Base-by-base conservation (phyloP, 257 asterid species). In the Solanum virginianum region DNA sequence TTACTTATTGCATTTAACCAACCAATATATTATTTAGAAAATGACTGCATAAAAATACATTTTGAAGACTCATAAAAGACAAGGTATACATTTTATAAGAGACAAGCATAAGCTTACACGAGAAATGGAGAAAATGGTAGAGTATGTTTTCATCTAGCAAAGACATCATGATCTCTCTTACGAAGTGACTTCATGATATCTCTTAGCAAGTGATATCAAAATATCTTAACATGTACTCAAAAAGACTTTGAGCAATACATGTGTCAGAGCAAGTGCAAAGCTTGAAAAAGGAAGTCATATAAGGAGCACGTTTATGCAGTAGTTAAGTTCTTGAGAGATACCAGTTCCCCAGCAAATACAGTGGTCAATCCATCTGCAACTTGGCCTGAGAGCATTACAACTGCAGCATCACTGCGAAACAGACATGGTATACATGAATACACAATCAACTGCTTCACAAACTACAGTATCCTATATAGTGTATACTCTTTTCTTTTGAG, bases 361-460 rank as follows among this genome's bases (percentile, higher is more conserved):
- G 96, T 91, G 43, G 94, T 89, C 89, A 93, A 90, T 82, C 98
- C 99, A 90, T 96, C 99, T 53, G 99, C 98, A 83, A 96, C 36
- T 90, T 96, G 99, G 80, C 99, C 99, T 26, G 98, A 92, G 86
- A 96, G 97, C 99, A 95, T 92, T 88, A 95, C 98, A 80, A 88
- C 69, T 71, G 99, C 98, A 85, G 98, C 98, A 88, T 90, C 93
- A 12, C 99, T 95, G 94, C 59, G 72, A 89, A 79, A 88, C 32
- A 88, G 45, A 81, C 85, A 85, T 75, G 66, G 70, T 18, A 89
- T 85, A 77, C 68, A 81, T 83, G 84, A 72, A 39, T 60, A 84
- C 18, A 75, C 72, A 89, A 69, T 49, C 80, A 49, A 6, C 77
- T 41, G 26, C 17, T 62, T 10, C 57, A 47, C 53, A 66, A 82